Percentiles rank a stretch among this genome's conserved stretches.
These are phyloP conservation scores for Fistulifera solaris DNA, from an alignment of 108 stramenopile species.

Conservation along the genomic window DNA sequence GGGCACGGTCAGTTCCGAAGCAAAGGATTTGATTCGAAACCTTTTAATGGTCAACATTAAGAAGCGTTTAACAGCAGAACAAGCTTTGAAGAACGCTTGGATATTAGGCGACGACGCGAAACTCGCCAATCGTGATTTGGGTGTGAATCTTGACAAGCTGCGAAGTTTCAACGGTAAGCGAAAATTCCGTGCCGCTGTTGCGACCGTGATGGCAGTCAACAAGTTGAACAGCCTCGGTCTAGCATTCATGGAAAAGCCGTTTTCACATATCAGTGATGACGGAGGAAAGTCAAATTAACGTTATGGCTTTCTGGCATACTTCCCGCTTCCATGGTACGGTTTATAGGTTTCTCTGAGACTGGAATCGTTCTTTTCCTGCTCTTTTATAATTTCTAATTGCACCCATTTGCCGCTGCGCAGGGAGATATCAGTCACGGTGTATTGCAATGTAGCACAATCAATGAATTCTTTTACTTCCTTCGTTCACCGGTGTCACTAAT, in stretches of 20 bases:
- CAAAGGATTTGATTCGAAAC: constrained; percentile 73
- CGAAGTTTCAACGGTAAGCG: constrained; percentile 79
- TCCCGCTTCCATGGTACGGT: too few species aligned
- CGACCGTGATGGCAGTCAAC: constrained; percentile 55
- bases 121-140: constrained; percentile 56
- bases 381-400: too few species aligned
- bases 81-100: constrained; percentile 77
- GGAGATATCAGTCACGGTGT: too few species aligned
- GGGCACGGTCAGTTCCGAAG: constrained; percentile 69
- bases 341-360: too few species aligned
- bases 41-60: constrained; percentile 60
- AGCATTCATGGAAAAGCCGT: background rate
- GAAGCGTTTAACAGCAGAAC: constrained; percentile 46
- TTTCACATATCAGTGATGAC: too few species aligned
- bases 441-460: too few species aligned
- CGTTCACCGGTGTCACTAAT: too few species aligned
- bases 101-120: constrained; percentile 49
- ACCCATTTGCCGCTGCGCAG: too few species aligned
- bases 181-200: constrained; percentile 78
- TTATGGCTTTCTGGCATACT: too few species aligned
- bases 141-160: constrained; percentile 45
- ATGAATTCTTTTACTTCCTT: too few species aligned
- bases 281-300: too few species aligned
- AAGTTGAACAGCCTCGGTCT: constrained; percentile 29
- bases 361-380: too few species aligned